A percentile compares a stretch with the other conserved stretches of the same genome.
Evolutionary conservation across 495 filamentous ascomycete genomes (phyloP).

Genomic region (Articulospora tetracladia): DNA sequence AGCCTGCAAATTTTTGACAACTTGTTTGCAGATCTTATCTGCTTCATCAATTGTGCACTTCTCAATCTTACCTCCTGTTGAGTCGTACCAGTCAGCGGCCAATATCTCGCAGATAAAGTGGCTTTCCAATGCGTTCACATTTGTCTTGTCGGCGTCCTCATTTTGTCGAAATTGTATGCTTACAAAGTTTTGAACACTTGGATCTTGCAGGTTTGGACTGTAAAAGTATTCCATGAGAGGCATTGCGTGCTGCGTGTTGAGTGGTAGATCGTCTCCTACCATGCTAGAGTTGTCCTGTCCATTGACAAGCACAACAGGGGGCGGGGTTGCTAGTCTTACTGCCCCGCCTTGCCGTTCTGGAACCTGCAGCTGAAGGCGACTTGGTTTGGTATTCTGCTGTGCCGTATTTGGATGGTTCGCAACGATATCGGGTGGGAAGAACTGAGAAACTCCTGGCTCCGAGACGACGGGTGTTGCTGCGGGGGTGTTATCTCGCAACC

Average conservation of each 20-base stretch:
- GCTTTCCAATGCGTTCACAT: conserved; percentile 41
- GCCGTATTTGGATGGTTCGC: conserved; percentile 20
- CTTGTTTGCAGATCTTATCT: conserved; percentile 37
- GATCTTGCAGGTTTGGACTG: conserved; percentile 10
- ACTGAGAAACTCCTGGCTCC: conserved; percentile 24
- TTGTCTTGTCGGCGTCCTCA: conserved; percentile 35
- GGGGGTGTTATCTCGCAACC: conserved; percentile 25
- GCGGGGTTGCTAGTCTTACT: conserved; percentile 76
- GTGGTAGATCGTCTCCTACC: neutral
- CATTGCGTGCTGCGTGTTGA: conserved; percentile 1
- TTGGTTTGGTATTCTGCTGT: conserved; percentile 29
- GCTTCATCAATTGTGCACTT: conserved; percentile 43
- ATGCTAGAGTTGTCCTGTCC: conserved; percentile 31
- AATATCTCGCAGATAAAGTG: conserved; percentile 41
- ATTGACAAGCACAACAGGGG: conserved; percentile 47
- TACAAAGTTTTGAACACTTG: conserved; percentile 18
- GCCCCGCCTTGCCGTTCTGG: conserved; percentile 69
- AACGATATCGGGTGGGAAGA: conserved; percentile 25
- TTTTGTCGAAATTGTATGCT: conserved; percentile 22
- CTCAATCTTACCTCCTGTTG: conserved; percentile 28
- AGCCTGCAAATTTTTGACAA: conserved; percentile 40
- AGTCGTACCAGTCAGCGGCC: conserved; percentile 39
- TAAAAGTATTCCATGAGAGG: conserved; percentile 24
- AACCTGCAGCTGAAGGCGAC: conserved; percentile 74
- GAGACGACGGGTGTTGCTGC: conserved; percentile 31